Base-by-base conservation (phyloP, 148 eudicot species). In the Pharnaceum exiguum region DNA sequence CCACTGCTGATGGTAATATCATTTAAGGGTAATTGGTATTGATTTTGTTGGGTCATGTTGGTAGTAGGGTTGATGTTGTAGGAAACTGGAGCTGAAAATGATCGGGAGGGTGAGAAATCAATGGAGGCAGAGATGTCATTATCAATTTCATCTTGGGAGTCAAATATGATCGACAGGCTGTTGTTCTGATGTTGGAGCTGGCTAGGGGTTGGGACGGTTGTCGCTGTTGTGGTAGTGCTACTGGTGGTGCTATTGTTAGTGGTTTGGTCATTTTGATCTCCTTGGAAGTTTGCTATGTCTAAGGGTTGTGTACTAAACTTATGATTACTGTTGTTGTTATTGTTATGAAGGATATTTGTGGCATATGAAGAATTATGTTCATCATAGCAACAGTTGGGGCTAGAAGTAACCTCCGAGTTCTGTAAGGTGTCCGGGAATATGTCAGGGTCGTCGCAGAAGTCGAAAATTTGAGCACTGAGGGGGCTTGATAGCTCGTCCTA, bases 401-500 rank as follows among this genome's bases (percentile, higher is more conserved):
- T 80, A 5, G 89, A 84, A 59, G 76, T 70, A 35, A 77, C 83
- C 69, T 90, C 93, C 0, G 87, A 75, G 59, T 75, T 78, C 33
- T 82, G 88, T 31, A 87, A 28, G 2, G 95, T 59, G 24, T 82
- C 88, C 1, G 68, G 60, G 39, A 84, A 84, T 43, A 90, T 48
- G 33, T 87, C 91, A 2, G 87, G 63, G 36, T 90, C 82, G n/a
- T n/a, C 61, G 56, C 79, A 80, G 3, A 86, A 73, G 2, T 87
- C 89, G 1, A 86, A 71, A 0, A 82, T 54, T 65, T 82, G 86
- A 51, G 77, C 76, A 60, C 68, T 77, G 28, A 79, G 44, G 0
- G 89, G 93, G 69, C 84, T 77, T 10, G 87, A 75, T 30, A 84
- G 54, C 10, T 80, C 85, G 36, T 87, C 86, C 97, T 90, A 79